Percentiles rank a stretch among this genome's conserved stretches.
Evolutionary conservation across 108 stramenopile genomes (phyloP).

Genomic region (Aurantiochytrium sp.): DNA sequence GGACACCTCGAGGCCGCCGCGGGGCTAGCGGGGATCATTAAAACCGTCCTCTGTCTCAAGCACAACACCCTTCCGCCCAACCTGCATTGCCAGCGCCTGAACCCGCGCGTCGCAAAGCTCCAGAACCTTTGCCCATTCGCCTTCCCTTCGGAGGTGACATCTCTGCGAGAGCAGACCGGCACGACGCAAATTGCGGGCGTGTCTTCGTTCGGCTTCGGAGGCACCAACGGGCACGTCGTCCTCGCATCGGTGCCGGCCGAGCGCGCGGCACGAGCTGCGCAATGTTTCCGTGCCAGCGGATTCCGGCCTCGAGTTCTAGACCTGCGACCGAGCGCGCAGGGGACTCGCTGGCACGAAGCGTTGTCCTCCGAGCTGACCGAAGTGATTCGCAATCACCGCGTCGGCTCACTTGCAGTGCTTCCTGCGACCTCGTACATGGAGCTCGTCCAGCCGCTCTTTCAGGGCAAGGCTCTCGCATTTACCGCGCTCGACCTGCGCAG

Average conservation of each 20-base stretch:
- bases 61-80: background rate
- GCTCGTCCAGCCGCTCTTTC: background rate
- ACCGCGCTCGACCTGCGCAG: background rate
- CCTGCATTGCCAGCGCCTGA: background rate
- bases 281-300: background rate
- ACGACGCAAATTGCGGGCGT: slow-evolving; percentile 34
- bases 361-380: background rate
- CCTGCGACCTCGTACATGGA: slow-evolving; percentile 29
- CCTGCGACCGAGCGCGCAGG: background rate
- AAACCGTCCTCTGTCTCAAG: background rate
- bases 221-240: slow-evolving; percentile 37
- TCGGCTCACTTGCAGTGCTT: background rate
- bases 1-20: slow-evolving; percentile 44
- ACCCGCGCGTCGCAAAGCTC: background rate
- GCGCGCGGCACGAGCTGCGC: background rate
- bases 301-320: too few species aligned
- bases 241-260: background rate
- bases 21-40: slow-evolving; percentile 19
- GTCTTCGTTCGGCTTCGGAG: slow-evolving; percentile 40
- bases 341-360: background rate
- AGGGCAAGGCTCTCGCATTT: background rate
- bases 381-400: background rate
- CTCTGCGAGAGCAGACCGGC: too few species aligned
- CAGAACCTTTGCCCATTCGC: background rate
- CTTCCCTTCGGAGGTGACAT: too few species aligned